Evolutionary conservation across 371 early-diverging fungal species (phyloP).

Genomic region (Fennellomyces sp.): DNA sequence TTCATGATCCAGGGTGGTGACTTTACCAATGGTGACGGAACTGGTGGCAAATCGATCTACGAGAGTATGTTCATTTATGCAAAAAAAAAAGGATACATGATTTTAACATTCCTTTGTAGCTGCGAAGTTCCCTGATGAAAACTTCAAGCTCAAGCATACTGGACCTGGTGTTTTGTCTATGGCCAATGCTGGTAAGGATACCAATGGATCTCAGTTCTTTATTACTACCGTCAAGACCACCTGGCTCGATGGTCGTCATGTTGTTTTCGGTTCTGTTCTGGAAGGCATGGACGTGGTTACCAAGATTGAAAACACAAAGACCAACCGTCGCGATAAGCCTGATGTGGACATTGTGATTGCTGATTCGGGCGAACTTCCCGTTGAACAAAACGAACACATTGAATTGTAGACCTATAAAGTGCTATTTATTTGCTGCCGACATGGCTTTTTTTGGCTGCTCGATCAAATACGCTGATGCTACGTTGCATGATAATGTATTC

Average conservation of each 20-base stretch:
- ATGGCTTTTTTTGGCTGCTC: not conserved
- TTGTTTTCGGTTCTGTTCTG: slow-evolving; percentile 89
- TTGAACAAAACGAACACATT: slow-evolving; percentile 46
- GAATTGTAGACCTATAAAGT: slow-evolving; percentile 36
- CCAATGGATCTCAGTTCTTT: slow-evolving; percentile 99
- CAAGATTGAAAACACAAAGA: slow-evolving; percentile 64
- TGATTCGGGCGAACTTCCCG: slow-evolving; percentile 75
- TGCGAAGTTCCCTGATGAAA: slow-evolving; percentile 92
- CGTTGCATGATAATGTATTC: slow-evolving; percentile 71
- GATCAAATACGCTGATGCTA: slow-evolving; percentile 68
- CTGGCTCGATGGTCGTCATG: slow-evolving; percentile 88
- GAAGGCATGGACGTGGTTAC: slow-evolving; percentile 80
- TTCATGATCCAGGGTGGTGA: slow-evolving; percentile 92
- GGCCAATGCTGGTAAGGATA: slow-evolving; percentile 94
- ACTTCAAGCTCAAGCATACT: slow-evolving; percentile 87
- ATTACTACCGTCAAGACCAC: slow-evolving; percentile 82
- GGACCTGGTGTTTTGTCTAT: slow-evolving; percentile 87
- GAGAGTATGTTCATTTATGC: slow-evolving; percentile 34
- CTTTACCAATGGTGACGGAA: slow-evolving; percentile 83
- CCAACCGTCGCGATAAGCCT: slow-evolving; percentile 63
- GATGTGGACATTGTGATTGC: slow-evolving; percentile 64
- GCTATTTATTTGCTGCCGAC: not conserved
- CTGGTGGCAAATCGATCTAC: slow-evolving; percentile 97
- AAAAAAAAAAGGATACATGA: not conserved
- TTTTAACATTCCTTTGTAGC: slow-evolving; percentile 30